Evolutionary conservation across 345 rosid species (phyloP), one percentile per base, ranked within the genome.

Genomic region (Litchi chinensis): DNA sequence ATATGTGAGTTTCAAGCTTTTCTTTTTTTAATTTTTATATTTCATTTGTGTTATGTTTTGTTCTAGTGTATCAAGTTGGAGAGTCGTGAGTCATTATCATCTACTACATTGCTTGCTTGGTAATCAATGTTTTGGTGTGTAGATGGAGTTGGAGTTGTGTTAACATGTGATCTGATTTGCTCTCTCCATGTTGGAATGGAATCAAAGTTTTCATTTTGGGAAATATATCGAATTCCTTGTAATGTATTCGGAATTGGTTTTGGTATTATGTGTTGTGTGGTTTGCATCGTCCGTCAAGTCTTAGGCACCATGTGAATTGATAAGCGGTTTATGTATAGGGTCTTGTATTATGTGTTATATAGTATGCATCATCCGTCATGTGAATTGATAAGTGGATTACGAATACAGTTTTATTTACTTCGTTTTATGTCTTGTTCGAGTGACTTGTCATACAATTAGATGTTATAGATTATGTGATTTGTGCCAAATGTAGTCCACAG

Each of bases 1-100:
- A 87, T 84, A 87, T 76, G 87, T 82, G 76, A 80, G 89, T 70
- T 67, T 32, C 18, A 65, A 13, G 8, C 68, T 46, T 21, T 10
- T 26, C 11, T 3, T 52, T 54, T 15, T 54, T 54, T 32, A 2
- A 32, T 32, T 2, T 32, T 2, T 32, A 32, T n/a, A n/a, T 60
- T 21, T n/a, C 1, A 60, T 21, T 3, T 59, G 64, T n/a, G 28
- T 21, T 21, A 19, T 59, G 10, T 59, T 59, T 59, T 59, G 21
- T 59, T 22, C 16, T 18, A 11, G 11, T 54, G 8, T 2, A 15
- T 39, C 65, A 19, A 39, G 5, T 50, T 10, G 72, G 62, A 46
- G 0, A 8, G 71, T 18, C 50, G 10, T 41, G n/a, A 43, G 9
- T 5, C 22, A 19, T n/a, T 8, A 3, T 60, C 4, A 3, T 60